phyloP scores from a whole-genome alignment of 2,329 filamentous ascomycete genomes.

The Dactylellina drechsleri region DNA sequence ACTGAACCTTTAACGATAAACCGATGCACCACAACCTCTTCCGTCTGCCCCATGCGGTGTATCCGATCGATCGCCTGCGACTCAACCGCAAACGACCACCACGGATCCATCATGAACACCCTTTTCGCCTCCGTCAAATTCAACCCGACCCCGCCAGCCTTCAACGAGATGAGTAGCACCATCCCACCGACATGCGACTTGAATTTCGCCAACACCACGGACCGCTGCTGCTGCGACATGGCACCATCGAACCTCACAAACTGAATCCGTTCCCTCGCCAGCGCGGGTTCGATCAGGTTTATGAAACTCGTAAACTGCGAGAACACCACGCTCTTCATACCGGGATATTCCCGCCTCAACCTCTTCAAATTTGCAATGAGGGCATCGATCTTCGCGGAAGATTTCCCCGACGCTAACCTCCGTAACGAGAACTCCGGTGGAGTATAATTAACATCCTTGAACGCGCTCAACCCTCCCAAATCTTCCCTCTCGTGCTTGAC shows the following conservation, averaged over 20 bases:
- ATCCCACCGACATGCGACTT: constrained; percentile 70
- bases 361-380: constrained; percentile 79
- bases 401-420: constrained; percentile 69
- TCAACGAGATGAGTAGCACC: constrained; percentile 82
- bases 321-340: constrained; percentile 89
- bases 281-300: constrained; percentile 84
- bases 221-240: constrained; percentile 85
- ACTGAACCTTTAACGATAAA: constrained; percentile 93
- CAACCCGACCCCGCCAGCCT: constrained; percentile 91
- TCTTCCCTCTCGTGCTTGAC: constrained; percentile 76
- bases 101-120: constrained; percentile 99
- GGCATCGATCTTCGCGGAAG: constrained; percentile 87
- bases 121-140: constrained; percentile 88
- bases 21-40: constrained; percentile 83
- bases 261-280: constrained; percentile 70
- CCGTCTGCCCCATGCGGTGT: constrained; percentile 92
- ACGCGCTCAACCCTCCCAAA: constrained; percentile 56
- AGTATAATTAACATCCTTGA: constrained; percentile 57
- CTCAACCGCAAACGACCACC: constrained; percentile 98
- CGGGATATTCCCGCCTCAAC: constrained; percentile 73
- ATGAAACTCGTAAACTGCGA: constrained; percentile 98
- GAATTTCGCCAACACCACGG: constrained; percentile 81
- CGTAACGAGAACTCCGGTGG: constrained; percentile 70
- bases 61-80: constrained; percentile 97
- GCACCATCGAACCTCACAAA: constrained; percentile 91